Evolutionary conservation across 164 flowering plant species (phyloP), one percentile per base, ranked within the genome.

Genomic region (Hamamelis virginiana): DNA sequence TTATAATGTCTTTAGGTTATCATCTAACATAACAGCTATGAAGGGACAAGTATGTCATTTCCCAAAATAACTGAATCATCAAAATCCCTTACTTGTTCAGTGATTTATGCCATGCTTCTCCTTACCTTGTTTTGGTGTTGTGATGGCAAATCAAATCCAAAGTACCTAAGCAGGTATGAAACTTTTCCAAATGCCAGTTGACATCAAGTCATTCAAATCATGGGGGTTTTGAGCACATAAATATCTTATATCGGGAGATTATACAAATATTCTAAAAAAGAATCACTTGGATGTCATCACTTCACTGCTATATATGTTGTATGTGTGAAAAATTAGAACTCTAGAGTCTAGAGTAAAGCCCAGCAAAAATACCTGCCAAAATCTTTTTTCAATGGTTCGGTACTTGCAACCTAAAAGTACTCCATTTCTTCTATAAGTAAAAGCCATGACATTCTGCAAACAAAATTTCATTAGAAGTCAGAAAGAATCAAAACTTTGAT

Each of bases 351-450:
- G n/a, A 4, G 25, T 11, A 53, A 51, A 66, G 58, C 58, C 28
- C 18, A 22, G 45, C 58, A 43, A 41, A 67, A 41, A 3, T 68
- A 80, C 83, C 83, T 80, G 83, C 83, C 83, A 80, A 72, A 76
- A 80, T 50, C 26, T 79, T 61, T 62, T 65, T 41, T 57, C 75
- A 52, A 68, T 43, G 43, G 50, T 70, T 0, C 83, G 71, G 26
- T 74, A 80, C 59, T 80, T 80, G 68, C 78, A 80, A 45, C 77
- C 69, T 8, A 76, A 72, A 50, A 71, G 64, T 53, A 4, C 28
- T 52, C 80, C 80, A 62, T 74, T 62, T 58, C 58, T 44, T 56
- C 74, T 60, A 25, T 80, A 80, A 52, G 80, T 66, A 63, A 80
- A 77, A 13, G 80, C 83, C 51, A 80, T 69, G 21, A 66, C 63